Base-by-base conservation (phyloP, 2,329 filamentous ascomycete species). In the Xenoacremonium recifei region DNA sequence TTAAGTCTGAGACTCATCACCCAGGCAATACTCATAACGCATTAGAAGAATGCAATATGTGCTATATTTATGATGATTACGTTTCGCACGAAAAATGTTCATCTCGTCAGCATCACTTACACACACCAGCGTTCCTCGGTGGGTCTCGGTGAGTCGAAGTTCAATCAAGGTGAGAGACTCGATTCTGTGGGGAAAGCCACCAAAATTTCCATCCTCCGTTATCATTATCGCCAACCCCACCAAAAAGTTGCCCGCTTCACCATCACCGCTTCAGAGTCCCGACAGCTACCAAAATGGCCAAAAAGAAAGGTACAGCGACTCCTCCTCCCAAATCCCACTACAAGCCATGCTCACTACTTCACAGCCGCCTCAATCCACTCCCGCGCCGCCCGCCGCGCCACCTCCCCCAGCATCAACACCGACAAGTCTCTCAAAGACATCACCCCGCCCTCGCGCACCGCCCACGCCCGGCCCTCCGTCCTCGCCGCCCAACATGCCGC, bases 331-430 rank as follows among this genome's bases (percentile, higher is more conserved):
- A 3, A n/a, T n/a, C 6, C 6, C 19, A n/a, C n/a, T n/a, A 12
- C 2, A 4, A 17, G 10, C 6, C 5, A 11, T 27, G 13, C 49
- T 60, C 34, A 57, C 49, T 16, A 19, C 6, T 15, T 16, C 12
- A 15, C 59, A 87, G 82, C 70, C 40, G 72, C 73, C 29, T 87
- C 85, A 4, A 65, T 81, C 44, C 85, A 84, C 69, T 91, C 87
- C 39, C 84, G 87, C 51, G 85, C 85, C 44, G 85, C 85, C 30
- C 80, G 86, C 59, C 82, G 87, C 50, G 86, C 82, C 35, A 80
- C 80, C 13, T 86, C 84, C 4, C 84, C 85, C 19, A 74, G 81
- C 56, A 82, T 88, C 64, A 69, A 87, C 66, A 78, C 79, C 32
- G 84, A 88, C 72, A 87, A 87, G 66, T 85, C 83, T 6, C 72